Evolutionary conservation across 306 rosid species (phyloP).

Genomic region (Prosopis cineraria): DNA sequence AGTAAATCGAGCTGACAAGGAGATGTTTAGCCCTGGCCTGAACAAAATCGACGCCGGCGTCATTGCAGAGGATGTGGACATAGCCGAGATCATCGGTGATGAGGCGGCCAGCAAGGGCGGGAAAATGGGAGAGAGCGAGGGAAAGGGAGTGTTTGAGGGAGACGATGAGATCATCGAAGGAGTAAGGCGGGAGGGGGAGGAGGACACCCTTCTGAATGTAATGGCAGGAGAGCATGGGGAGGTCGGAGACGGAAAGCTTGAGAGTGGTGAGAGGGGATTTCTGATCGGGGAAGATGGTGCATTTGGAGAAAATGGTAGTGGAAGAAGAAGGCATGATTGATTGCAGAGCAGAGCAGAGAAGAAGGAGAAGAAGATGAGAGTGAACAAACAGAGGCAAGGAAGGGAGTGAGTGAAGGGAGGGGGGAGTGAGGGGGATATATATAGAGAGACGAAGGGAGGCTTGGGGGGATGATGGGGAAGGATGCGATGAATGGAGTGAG

Average conservation of each 20-base stretch:
- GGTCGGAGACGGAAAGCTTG: constrained; percentile 78
- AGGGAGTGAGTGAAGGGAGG: background rate
- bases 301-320: constrained; percentile 58
- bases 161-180: constrained; percentile 50
- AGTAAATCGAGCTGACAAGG: constrained; percentile 28
- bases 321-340: constrained; percentile 82
- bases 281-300: constrained; percentile 53
- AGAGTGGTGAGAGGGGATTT: constrained; percentile 56
- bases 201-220: constrained; percentile 86
- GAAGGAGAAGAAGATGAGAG: background rate
- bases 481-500: background rate
- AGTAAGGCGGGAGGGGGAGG: constrained; percentile 54
- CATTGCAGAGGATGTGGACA: constrained; percentile 65
- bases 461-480: background rate
- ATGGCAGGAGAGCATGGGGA: constrained; percentile 90
- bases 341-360: too few relatives aligned
- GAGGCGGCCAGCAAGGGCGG: constrained; percentile 82
- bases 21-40: constrained; percentile 71
- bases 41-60: constrained; percentile 73
- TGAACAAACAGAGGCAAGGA: too few relatives aligned
- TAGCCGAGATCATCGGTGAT: constrained; percentile 56
- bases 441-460: background rate
- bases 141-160: constrained; percentile 68
- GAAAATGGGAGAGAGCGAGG: constrained; percentile 60
- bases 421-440: background rate